phyloP scores from a whole-genome alignment of 208 protist species.

The Crithidia acanthocephali region DNA sequence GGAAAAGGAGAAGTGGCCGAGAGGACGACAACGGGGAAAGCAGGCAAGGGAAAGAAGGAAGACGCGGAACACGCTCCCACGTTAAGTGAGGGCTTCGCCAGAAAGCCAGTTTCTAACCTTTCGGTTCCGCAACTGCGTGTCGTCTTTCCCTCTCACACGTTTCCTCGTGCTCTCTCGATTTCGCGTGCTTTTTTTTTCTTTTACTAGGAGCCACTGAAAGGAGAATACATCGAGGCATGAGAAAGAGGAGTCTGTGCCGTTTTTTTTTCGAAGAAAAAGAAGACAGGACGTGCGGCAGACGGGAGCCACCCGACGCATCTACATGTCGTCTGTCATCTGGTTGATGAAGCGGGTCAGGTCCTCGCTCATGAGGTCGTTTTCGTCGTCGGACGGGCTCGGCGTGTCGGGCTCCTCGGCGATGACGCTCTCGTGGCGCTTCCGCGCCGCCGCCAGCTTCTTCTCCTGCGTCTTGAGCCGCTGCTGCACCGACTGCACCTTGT shows the following conservation, averaged over 20 bases:
- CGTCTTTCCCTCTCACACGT: background rate
- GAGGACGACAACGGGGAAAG: background rate
- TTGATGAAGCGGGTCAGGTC: constrained; percentile 58
- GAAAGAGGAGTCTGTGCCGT: background rate
- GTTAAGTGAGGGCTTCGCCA: too few relatives aligned
- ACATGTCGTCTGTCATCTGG: constrained; percentile 66
- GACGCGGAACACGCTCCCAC: too few relatives aligned
- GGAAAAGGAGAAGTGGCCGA: background rate
- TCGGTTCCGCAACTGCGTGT: too few relatives aligned
- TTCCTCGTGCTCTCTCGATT: background rate
- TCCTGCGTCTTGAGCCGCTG: constrained; percentile 61
- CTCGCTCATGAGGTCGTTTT: constrained; percentile 63
- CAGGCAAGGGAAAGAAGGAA: too few relatives aligned
- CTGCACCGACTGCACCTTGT: constrained; percentile 56
- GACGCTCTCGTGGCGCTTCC: constrained; percentile 44
- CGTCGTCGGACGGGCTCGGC: constrained; percentile 53
- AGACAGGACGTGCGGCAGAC: background rate
- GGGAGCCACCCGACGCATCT: background rate
- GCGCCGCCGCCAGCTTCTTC: constrained; percentile 61
- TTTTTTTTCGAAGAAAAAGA: background rate
- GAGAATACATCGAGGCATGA: background rate
- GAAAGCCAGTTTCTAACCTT: too few relatives aligned
- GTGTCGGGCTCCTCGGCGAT: constrained; percentile 50
- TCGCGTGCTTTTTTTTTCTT: background rate
- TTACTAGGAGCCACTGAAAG: background rate